Percentiles rank a stretch among this genome's conserved stretches.
Conservation (phyloP, 495 filamentous ascomycete species). For the Apodospora peruviana region DNA sequence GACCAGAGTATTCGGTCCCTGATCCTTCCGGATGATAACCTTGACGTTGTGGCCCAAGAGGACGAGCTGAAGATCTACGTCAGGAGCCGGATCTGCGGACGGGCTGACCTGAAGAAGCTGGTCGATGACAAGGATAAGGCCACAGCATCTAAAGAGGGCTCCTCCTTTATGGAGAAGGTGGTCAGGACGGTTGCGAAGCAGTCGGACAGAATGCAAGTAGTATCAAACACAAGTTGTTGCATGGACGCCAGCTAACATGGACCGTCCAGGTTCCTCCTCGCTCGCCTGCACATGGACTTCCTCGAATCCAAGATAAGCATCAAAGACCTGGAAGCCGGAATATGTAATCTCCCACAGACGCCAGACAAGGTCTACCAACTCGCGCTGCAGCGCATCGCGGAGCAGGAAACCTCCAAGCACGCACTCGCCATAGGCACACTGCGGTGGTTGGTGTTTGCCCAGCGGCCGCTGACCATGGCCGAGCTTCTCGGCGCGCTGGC, state of each 20-base stretch:
- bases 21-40: background rate
- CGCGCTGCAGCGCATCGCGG: background rate
- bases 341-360: background rate
- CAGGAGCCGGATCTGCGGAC: background rate
- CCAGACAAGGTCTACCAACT: background rate
- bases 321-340: background rate
- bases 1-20: background rate
- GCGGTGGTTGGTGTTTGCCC: background rate
- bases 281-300: constrained; percentile 1
- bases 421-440: background rate
- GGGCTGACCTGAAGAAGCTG: background rate
- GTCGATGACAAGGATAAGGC: background rate
- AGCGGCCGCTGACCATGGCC: background rate
- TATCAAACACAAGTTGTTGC: background rate
- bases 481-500: background rate
- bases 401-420: background rate
- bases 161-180: background rate
- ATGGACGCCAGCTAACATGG: background rate
- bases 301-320: background rate
- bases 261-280: background rate
- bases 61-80: background rate
- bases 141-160: background rate
- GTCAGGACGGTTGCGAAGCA: background rate
- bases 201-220: constrained; percentile 1
- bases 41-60: background rate